Percentiles rank a stretch among this genome's conserved stretches.
phyloP scores from a whole-genome alignment of 2,329 filamentous ascomycete genomes.

The Exophiala xenobiotica region DNA sequence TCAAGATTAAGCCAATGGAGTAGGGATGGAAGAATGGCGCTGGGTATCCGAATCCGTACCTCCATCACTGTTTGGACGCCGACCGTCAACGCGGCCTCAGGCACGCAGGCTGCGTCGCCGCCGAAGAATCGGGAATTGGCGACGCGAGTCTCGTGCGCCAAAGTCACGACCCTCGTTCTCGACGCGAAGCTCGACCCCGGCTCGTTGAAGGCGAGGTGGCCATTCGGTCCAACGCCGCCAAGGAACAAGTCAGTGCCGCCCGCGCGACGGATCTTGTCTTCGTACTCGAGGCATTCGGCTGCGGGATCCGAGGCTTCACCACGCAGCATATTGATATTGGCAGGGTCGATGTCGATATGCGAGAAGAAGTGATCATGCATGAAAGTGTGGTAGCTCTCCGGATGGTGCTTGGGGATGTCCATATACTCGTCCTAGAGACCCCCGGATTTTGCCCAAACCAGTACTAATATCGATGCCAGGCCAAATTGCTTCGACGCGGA shows the following conservation, averaged over 20 bases:
- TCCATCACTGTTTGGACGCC: constrained; percentile 81
- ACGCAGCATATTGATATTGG: constrained; percentile 80
- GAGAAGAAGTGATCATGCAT: constrained; percentile 93
- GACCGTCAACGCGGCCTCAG: constrained; percentile 78
- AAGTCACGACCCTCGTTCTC: constrained; percentile 78
- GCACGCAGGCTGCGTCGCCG: constrained; percentile 70
- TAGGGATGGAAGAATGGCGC: too few relatives aligned
- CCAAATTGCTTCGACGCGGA: not conserved
- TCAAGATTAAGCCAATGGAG: too few relatives aligned
- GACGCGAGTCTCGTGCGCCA: constrained; percentile 81
- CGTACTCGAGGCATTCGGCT: constrained; percentile 74
- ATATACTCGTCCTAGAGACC: constrained; percentile 89
- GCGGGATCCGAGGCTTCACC: constrained; percentile 74
- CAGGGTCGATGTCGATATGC: constrained; percentile 74
- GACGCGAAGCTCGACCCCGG: constrained; percentile 75
- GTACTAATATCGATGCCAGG: not conserved
- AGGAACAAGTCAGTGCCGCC: constrained; percentile 84
- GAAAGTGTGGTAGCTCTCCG: constrained; percentile 83
- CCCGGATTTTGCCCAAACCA: not conserved
- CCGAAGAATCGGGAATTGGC: constrained; percentile 85
- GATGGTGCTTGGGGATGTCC: constrained; percentile 75
- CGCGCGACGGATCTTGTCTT: constrained; percentile 68
- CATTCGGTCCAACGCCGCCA: constrained; percentile 81
- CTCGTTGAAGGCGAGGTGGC: constrained; percentile 89
- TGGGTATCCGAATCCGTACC: constrained; percentile 33